These are phyloP conservation scores for Musa beccarii DNA, from an alignment of 176 grass and related monocot species.

Conservation along the genomic window DNA sequence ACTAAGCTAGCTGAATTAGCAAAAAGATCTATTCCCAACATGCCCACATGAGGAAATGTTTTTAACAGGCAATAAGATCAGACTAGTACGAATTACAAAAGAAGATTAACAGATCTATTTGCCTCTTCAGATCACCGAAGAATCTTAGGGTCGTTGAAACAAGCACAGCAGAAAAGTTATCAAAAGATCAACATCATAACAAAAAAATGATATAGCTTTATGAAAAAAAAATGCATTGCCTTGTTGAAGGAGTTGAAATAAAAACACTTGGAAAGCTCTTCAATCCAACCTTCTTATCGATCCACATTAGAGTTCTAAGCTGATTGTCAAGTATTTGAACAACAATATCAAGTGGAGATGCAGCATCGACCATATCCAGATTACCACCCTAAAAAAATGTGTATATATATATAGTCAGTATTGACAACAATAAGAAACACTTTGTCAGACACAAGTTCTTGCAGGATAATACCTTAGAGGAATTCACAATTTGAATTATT, in stretches of 20 bases:
- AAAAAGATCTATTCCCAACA: too few species aligned
- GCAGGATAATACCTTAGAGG: slow-evolving; percentile 51
- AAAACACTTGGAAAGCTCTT: neutral
- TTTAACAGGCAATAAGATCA: too few species aligned
- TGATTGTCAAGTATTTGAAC: slow-evolving; percentile 93
- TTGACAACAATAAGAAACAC: neutral
- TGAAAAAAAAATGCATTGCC: too few species aligned
- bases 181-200: too few species aligned
- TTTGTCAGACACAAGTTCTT: neutral
- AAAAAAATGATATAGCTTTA: too few species aligned
- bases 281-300: slow-evolving; percentile 76
- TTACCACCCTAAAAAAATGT: slow-evolving; percentile 50
- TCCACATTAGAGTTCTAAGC: slow-evolving; percentile 86
- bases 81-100: too few species aligned
- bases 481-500: slow-evolving; percentile 89
- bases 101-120: too few species aligned
- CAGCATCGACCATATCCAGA: slow-evolving; percentile 53
- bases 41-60: too few species aligned
- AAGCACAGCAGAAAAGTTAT: too few species aligned
- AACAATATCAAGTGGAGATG: slow-evolving; percentile 89
- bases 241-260: neutral
- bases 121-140: too few species aligned
- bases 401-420: neutral
- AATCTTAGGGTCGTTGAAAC: too few species aligned
- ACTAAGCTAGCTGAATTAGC: too few species aligned